These are phyloP conservation scores for Cenchrus fungigraminus DNA, from an alignment of 176 grass and related monocot genomes.

Conservation along the genomic window DNA sequence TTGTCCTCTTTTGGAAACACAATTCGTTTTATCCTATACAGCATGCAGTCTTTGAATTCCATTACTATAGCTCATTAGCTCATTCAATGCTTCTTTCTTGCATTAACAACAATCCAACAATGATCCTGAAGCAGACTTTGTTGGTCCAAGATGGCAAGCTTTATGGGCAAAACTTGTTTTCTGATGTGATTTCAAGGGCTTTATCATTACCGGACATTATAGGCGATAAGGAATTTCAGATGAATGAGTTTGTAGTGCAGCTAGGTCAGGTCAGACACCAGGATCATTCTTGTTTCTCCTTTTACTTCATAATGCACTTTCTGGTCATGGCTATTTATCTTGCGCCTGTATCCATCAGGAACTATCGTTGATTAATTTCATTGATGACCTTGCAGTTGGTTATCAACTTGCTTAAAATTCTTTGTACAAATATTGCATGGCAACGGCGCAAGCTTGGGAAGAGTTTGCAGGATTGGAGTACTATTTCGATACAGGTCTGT, in stretches of 20 bases:
- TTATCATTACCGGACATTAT: conserved; percentile 79
- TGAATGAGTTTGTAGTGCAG: conserved; percentile 95
- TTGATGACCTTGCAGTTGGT: conserved; percentile 68
- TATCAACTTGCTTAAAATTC: conserved; percentile 87
- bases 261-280: conserved; percentile 79
- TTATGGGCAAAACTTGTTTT: conserved; percentile 75
- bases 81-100: conserved; percentile 34
- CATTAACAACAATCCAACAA: conserved; percentile 33
- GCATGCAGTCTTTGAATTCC: conserved; percentile 13
- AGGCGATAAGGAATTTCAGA: conserved; percentile 88
- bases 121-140: conserved; percentile 61
- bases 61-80: conserved; percentile 16
- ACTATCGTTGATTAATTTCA: conserved; percentile 28
- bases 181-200: conserved; percentile 87
- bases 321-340: conserved; percentile 27
- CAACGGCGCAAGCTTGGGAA: conserved; percentile 98
- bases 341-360: conserved; percentile 5
- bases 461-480: conserved; percentile 95
- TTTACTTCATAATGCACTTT: conserved; percentile 8
- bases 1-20: not conserved
- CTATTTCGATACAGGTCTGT: conserved; percentile 93
- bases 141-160: conserved; percentile 88
- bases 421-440: conserved; percentile 96
- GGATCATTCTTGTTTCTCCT: conserved; percentile 37
- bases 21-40: not conserved